phyloP scores from a whole-genome alignment of 1,139 yeast genomes.

The Pichia sp. region DNA sequence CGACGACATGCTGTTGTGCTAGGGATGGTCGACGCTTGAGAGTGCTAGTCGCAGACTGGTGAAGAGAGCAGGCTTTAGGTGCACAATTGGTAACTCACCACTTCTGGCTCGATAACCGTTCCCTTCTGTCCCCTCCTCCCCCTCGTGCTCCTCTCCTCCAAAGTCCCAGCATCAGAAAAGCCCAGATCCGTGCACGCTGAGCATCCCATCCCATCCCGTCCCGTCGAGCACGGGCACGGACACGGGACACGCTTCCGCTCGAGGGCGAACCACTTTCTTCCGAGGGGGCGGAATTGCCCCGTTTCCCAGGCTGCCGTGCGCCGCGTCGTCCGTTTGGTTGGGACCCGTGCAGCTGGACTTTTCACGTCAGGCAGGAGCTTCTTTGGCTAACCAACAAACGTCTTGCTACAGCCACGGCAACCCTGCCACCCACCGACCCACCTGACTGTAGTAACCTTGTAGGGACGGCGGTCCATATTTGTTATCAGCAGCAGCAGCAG shows the following conservation, averaged over 20 bases:
- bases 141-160: no score
- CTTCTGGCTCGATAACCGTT: not conserved
- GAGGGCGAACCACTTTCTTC: not conserved
- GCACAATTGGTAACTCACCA: not conserved
- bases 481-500: no score
- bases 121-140: not conserved
- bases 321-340: not conserved
- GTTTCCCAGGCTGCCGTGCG: not conserved
- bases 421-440: not conserved
- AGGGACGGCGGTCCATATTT: no score
- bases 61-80: not conserved
- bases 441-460: no score
- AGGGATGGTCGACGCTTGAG: no score
- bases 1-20: constrained; percentile 10
- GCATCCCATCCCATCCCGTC: not conserved
- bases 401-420: not conserved
- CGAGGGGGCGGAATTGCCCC: not conserved
- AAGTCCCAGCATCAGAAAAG: not conserved
- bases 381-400: no score
- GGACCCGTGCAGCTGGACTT: not conserved
- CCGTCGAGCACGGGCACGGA: no score
- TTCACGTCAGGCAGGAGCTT: not conserved
- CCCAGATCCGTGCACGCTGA: not conserved
- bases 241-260: not conserved
- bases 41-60: not conserved